Evolutionary conservation across 768 basidiomycete genomes (phyloP), one percentile per base, ranked within the genome.

Genomic region (Russula sp.): DNA sequence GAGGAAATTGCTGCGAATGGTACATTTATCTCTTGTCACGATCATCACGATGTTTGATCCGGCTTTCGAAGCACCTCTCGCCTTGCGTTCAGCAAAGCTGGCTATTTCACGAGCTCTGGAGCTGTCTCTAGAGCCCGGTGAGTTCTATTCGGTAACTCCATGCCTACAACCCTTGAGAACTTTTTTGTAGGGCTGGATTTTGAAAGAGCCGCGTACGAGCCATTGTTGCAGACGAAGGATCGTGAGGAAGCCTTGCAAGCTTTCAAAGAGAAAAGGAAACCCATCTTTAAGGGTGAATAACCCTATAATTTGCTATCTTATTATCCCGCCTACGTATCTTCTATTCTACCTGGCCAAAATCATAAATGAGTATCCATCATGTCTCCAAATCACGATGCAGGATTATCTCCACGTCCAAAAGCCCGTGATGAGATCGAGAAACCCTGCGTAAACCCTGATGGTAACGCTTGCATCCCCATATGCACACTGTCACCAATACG

Each of bases 41-140:
- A 60, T 13, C 13, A 50, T 43, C 55, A n/a, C 20, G 36, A 3
- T 9, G 7, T 41, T 51, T 22, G 2, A 54, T 42, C 38, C 25
- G 20, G 14, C 16, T 43, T 48, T 7, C 58, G 39, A 59, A 93
- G 93, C 93, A 32, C 93, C 93, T 18, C 72, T 96, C 25, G 91
- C 93, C 4, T 78, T 95, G 42, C 79, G 85, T n/a, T 91, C 92
- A 7, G 92, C 93, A 6, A 96, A 96, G 69, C 82, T 84, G 66
- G 89, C 90, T 9, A 86, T 95, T 52, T 87, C 88, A 14, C 81
- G 87, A 29, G 89, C 92, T 20, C 78, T 80, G n/a, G 87, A 92
- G 67, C 76, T 93, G 14, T 76, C 87, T 3, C 75, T 95, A 7
- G 92, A 94, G 73, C 80, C 85, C 60, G 90, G 90, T 83, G 63